A percentile compares a stretch with the other conserved stretches of the same genome.
Conservation (phyloP, 73 alveolate species). For the Uronychia binucleata region DNA sequence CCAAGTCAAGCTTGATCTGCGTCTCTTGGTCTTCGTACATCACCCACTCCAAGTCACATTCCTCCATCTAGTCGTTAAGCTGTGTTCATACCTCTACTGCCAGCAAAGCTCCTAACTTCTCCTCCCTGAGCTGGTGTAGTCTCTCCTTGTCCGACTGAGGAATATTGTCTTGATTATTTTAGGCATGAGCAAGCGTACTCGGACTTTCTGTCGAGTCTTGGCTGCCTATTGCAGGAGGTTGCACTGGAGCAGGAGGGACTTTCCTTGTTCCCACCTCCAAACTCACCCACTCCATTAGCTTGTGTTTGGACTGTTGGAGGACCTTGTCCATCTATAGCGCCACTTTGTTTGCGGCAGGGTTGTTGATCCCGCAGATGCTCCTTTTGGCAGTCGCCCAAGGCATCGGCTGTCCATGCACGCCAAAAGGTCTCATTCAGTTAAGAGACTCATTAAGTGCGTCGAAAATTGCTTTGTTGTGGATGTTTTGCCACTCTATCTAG, state of each 20-base stretch:
- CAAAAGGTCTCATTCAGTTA: not conserved
- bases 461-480: constrained; percentile 3
- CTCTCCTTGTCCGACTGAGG: constrained; percentile 26
- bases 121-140: constrained; percentile 21
- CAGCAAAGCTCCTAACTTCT: constrained; percentile 16
- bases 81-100: constrained; percentile 1
- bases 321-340: no score
- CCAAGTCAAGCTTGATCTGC: constrained; percentile 36
- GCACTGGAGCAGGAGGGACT: constrained; percentile 34
- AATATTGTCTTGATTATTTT: not conserved
- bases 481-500: constrained; percentile 17
- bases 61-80: not conserved
- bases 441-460: not conserved
- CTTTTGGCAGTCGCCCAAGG: not conserved
- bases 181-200: not conserved
- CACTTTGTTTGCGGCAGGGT: no score
- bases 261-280: constrained; percentile 2
- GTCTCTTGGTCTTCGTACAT: constrained; percentile 11
- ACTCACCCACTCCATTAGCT: constrained; percentile 11
- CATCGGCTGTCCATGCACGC: not conserved
- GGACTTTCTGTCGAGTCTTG: constrained; percentile 33
- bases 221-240: constrained; percentile 17
- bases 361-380: not conserved
- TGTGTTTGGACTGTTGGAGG: not conserved
- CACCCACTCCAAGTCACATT: constrained; percentile 11